Conservation (phyloP, 1,139 yeast genomes). For the Blastobotrys petasosporus region DNA sequence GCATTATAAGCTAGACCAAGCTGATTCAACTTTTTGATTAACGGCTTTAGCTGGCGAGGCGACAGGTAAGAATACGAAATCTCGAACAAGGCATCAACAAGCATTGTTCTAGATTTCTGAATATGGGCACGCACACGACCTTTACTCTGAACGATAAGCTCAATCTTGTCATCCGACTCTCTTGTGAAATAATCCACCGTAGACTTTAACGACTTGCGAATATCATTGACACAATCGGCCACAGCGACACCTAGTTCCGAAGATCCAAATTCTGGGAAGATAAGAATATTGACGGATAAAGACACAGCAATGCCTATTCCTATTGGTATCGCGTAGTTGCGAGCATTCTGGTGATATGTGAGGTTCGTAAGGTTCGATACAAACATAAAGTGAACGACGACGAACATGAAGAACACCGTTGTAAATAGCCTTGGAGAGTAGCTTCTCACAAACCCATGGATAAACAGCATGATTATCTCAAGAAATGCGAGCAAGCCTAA, state of each 20-base stretch:
- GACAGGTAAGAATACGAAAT: conserved; percentile 43
- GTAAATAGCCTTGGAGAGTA: conserved; percentile 43
- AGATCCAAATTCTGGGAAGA: conserved; percentile 50
- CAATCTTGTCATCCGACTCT: conserved; percentile 14
- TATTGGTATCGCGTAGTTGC: conserved; percentile 40
- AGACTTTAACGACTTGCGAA: conserved; percentile 37
- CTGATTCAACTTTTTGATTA: conserved; percentile 33
- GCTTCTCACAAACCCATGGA: conserved; percentile 46
- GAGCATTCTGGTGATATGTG: conserved; percentile 32
- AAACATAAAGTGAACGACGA: conserved; percentile 46
- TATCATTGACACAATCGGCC: conserved; percentile 36
- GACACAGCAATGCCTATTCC: conserved; percentile 42
- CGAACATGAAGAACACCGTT: conserved; percentile 41
- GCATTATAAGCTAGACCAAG: conserved; percentile 38
- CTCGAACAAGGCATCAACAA: conserved; percentile 45
- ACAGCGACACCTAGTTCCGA: conserved; percentile 43
- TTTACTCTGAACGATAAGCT: conserved; percentile 21
- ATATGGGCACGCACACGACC: conserved; percentile 33
- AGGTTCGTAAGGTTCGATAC: conserved; percentile 31
- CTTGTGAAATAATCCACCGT: conserved; percentile 38
- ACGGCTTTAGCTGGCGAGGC: conserved; percentile 38
- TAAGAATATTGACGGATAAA: conserved; percentile 37
- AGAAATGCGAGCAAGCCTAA: conserved; percentile 41
- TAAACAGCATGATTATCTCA: conserved; percentile 42
- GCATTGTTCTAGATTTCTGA: conserved; percentile 35